Base-by-base conservation (phyloP, 1,284 basidiomycete species). In the Rhodotorula sp. region DNA sequence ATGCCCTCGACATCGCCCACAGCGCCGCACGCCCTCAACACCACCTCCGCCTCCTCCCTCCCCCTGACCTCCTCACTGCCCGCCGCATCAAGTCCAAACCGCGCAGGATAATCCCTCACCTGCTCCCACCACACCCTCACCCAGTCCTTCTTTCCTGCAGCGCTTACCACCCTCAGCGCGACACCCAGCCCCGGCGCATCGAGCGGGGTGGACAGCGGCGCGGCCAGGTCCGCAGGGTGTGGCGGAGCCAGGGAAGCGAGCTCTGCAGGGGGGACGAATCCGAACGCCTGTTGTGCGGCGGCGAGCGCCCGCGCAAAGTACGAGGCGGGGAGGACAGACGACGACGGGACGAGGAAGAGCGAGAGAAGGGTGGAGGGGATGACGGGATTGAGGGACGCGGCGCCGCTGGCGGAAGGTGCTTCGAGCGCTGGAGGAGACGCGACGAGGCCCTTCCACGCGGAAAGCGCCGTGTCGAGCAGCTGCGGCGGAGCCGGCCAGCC, bases 41-140 rank as follows among this genome's bases (percentile, higher is more conserved):
- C 71, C 22, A 78, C 53, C 19, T 78, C 77, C 15, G 72, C 73
- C 54, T 78, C 72, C 32, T 75, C 66, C 37, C 61, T 61, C 19
- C 10, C 44, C 60, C 60, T 41, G 17, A 63, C 29, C 36, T 25
- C 29, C 46, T 64, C 70, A 17, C 65, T 12, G 25, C 66, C 55
- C 7, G 63, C 63, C 6, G 29, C 57, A 5, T 21, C 25, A 27
- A 57, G 34, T 36, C 72, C 66, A 29, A 78, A 78, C 13, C 73
- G 57, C 53, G 70, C 69, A 5, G 70, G 70, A 36, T 77, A 72
- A 13, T 72, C 66, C 32, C 63, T 44, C 12, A 76, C 75, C 59
- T 75, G 72, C 22, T 71, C 59, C 72, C 73, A 78, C 59, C 70
- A 58, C 4, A 55, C 58, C 5, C 62, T 44, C 19, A 68, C 63